Evolutionary conservation across 1,139 yeast species (phyloP).

Genomic region (Debaryomyces robertsiae): DNA sequence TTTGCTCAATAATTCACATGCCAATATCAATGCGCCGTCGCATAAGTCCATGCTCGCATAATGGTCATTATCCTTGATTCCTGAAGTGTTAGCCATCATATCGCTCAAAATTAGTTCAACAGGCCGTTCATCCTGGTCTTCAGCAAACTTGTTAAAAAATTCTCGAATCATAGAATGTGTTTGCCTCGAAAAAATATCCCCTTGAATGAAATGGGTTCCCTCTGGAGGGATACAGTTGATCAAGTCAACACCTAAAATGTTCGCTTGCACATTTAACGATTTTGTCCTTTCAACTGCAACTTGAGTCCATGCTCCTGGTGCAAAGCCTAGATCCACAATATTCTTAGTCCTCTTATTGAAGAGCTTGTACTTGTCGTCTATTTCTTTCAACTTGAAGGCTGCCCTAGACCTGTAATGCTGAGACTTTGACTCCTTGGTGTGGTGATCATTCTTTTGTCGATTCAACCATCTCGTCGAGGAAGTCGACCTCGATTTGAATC

Average conservation of each 20-base stretch:
- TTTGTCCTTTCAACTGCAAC: conserved; percentile 36
- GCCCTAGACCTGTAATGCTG: conserved; percentile 79
- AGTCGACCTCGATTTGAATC: conserved; percentile 25
- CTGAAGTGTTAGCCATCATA: conserved; percentile 53
- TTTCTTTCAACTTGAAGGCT: conserved; percentile 78
- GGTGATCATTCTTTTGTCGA: conserved; percentile 67
- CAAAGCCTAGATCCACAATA: conserved; percentile 71
- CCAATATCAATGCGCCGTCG: conserved; percentile 37
- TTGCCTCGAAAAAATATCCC: conserved; percentile 38
- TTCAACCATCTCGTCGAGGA: conserved; percentile 74
- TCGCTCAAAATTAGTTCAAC: conserved; percentile 46
- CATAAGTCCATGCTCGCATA: conserved; percentile 50
- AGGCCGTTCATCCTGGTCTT: conserved; percentile 12
- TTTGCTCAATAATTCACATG: conserved; percentile 29
- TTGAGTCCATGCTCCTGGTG: conserved; percentile 56
- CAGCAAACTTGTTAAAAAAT: conserved; percentile 15
- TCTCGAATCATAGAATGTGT: conserved; percentile 36
- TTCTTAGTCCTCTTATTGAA: conserved; percentile 53
- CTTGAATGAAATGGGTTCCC: conserved; percentile 44
- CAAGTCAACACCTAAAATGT: conserved; percentile 46
- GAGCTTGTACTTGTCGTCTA: conserved; percentile 63
- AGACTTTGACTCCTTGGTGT: conserved; percentile 64
- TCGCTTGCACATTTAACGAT: conserved; percentile 16
- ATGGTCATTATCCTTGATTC: conserved; percentile 46
- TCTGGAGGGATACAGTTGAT: conserved; percentile 41